These are phyloP conservation scores for Metrosideros polymorpha DNA, from an alignment of 441 rosid species.

Conservation along the genomic window DNA sequence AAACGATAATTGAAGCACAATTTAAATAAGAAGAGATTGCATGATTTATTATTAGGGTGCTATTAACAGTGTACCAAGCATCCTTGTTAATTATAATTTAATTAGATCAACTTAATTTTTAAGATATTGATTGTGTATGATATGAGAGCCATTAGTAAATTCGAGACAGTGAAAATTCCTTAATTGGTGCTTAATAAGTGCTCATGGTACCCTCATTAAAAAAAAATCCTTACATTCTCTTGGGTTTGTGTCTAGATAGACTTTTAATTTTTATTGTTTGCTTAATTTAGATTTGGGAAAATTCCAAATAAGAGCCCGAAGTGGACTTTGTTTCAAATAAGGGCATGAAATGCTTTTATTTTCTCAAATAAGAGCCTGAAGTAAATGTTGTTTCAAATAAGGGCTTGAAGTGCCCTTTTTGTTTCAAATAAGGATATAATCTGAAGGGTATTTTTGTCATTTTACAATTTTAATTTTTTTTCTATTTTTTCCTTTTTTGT, in stretches of 20 bases:
- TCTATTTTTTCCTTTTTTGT: too few species aligned
- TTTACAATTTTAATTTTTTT: too few species aligned
- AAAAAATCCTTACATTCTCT: neutral
- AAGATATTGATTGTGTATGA: neutral
- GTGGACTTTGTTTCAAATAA: too few species aligned
- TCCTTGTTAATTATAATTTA: neutral
- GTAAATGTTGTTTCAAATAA: too few species aligned
- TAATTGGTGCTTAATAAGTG: neutral
- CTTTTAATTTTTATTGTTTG: neutral
- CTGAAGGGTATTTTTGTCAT: too few species aligned
- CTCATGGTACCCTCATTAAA: neutral
- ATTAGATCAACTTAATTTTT: neutral
- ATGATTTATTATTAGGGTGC: neutral
- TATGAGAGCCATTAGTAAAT: neutral
- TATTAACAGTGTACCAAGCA: neutral
- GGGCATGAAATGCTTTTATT: too few species aligned
- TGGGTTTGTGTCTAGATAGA: neutral
- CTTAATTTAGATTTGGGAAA: neutral
- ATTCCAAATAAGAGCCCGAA: too few species aligned
- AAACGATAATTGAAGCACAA: neutral
- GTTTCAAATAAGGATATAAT: too few species aligned
- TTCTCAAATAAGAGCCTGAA: too few species aligned
- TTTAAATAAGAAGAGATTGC: neutral
- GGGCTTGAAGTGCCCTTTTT: too few species aligned
- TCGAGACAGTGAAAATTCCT: neutral